phyloP scores from a whole-genome alignment of 768 basidiomycete species.

The Boletus rufocinnamomeus region DNA sequence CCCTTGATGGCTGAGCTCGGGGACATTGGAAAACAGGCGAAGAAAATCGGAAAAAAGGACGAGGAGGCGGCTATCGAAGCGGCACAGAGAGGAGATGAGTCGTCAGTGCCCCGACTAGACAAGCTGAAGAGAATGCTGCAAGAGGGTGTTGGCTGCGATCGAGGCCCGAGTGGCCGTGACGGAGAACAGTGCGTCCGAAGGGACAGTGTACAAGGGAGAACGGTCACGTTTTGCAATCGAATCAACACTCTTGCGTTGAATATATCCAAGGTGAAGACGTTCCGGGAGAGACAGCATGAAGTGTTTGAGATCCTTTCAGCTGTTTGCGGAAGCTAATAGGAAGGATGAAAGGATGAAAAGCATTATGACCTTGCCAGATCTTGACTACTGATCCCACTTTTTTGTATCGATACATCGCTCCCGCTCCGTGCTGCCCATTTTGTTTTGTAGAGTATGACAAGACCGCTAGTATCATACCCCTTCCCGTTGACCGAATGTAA shows the following conservation, averaged over 20 bases:
- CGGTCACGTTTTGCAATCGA: constrained; percentile 73
- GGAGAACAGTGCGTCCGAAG: constrained; percentile 35
- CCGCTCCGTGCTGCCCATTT: not conserved
- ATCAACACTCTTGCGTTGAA: constrained; percentile 73
- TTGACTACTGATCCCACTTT: not conserved
- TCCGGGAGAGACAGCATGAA: constrained; percentile 67
- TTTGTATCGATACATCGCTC: not conserved
- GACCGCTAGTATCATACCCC: not conserved
- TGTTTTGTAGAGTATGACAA: not conserved
- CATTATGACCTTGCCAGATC: not conserved
- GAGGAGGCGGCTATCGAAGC: constrained; percentile 49
- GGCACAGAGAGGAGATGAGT: constrained; percentile 33
- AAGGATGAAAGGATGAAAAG: not conserved
- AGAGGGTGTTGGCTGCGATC: constrained; percentile 53
- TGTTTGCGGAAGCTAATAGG: constrained; percentile 20
- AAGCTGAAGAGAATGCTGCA: constrained; percentile 58
- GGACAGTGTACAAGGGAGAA: constrained; percentile 61
- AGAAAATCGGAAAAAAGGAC: constrained; percentile 55
- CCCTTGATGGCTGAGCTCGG: constrained; percentile 73
- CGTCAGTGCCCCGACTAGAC: constrained; percentile 53
- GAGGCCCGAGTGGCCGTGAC: not conserved
- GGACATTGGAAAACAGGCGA: constrained; percentile 53
- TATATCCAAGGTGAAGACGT: constrained; percentile 70
- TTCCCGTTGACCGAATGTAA: not conserved
- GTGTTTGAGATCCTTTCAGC: constrained; percentile 60